Base-by-base conservation (phyloP, 352 stramenopile species). In the Blastocystis sp. region DNA sequence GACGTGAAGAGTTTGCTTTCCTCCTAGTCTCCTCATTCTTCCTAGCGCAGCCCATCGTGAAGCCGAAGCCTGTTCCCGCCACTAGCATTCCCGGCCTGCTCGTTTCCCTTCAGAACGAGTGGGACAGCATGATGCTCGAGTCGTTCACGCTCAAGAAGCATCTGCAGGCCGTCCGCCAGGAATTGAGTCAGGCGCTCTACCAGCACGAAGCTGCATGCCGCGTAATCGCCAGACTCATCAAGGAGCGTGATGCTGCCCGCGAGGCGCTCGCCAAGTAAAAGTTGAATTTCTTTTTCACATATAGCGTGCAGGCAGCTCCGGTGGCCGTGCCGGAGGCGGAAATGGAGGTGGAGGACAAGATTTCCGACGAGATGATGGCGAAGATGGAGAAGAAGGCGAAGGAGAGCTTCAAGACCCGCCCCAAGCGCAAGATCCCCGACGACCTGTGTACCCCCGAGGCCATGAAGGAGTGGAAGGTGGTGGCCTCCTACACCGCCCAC, bases 141-240 rank as follows among this genome's bases (percentile, higher is more conserved):
- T 94, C 95, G 17, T 98, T 97, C 89, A 93, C 95, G 81, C 94
- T 97, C 11, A 94, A 96, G 77, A 93, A 97, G 89, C 93, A 96
- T 79, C 87, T 98, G 38, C 93, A 98, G 90, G 94, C 97, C 87
- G 97, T 95, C n/a, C 93, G 95, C 61, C 92, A 95, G 78, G 95
- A 98, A 90, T 92, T 98, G 6, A 95, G 92, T 70, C 94, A 96
- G 70, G 95, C 95, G 21, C 91, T 98, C 74, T 98, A 98, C 91
- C 95, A 98, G 91, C 95, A 98, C 90, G 95, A 98, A 91, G 95
- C 95, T 6, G 95, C 95, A 9, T 95, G 96, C 71, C 93, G 95
- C 84, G 95, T 98, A 34, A 96, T 98, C 87, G 95, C 95, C 34
- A 91, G 95, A 19, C 87, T 98, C 7, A 94, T 94, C 65, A 91